phyloP scores from a whole-genome alignment of 2,329 filamentous ascomycete genomes.

The Trichoderma asperellum region DNA sequence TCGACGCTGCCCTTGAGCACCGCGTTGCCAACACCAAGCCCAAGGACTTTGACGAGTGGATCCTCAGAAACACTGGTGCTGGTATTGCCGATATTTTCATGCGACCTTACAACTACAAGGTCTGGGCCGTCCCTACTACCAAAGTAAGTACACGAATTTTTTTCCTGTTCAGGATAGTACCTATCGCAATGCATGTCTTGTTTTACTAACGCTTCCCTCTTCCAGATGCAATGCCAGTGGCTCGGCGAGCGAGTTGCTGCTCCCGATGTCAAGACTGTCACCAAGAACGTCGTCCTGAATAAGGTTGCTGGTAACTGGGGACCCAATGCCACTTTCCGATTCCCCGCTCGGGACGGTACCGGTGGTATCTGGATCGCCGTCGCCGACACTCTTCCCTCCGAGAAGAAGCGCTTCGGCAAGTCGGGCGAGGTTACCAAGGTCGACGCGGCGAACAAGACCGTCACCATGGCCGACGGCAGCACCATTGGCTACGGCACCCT shows the following conservation, averaged over 20 bases:
- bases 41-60: slow-evolving; percentile 98
- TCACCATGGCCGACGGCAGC: slow-evolving; percentile 80
- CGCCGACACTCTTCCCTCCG: slow-evolving; percentile 85
- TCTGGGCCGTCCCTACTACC: slow-evolving; percentile 97
- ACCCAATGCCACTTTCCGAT: slow-evolving; percentile 96
- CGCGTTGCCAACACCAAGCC: slow-evolving; percentile 90
- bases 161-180: not conserved
- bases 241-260: slow-evolving; percentile 97
- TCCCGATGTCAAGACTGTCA: slow-evolving; percentile 91
- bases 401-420: slow-evolving; percentile 90
- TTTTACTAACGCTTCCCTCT: not conserved
- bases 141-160: slow-evolving; percentile 64
- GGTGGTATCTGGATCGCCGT: slow-evolving; percentile 99
- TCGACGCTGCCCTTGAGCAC: slow-evolving; percentile 86
- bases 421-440: slow-evolving; percentile 83
- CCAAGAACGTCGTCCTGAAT: slow-evolving; percentile 91
- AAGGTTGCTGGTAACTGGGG: slow-evolving; percentile 98
- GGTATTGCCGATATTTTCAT: slow-evolving; percentile 96
- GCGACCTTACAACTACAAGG: slow-evolving; percentile 99
- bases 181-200: not conserved
- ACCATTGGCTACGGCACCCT: slow-evolving; percentile 91
- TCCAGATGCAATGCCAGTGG: slow-evolving; percentile 98
- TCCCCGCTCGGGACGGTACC: slow-evolving; percentile 92
- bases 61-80: slow-evolving; percentile 85
- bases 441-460: slow-evolving; percentile 81